Evolutionary conservation across 495 filamentous ascomycete genomes (phyloP).

Genomic region (Tuber magnatum): DNA sequence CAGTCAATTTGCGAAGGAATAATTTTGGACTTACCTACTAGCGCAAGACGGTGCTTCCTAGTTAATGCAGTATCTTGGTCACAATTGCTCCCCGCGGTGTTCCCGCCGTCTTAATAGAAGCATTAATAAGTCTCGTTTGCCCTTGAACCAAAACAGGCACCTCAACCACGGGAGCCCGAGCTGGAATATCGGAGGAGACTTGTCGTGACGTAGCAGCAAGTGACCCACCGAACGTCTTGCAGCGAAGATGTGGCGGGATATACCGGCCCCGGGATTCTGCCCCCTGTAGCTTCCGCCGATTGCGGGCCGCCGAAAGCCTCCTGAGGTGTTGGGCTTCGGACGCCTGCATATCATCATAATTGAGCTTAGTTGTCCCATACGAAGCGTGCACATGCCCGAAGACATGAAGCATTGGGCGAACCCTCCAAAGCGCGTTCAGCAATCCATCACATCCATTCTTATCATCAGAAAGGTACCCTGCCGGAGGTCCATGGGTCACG

Average conservation of each 20-base stretch:
- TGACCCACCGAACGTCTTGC: not conserved
- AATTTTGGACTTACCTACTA: too few species aligned
- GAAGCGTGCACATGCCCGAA: constrained; percentile 82
- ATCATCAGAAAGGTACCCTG: constrained; percentile 61
- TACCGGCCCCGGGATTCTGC: not conserved
- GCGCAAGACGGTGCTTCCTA: too few species aligned
- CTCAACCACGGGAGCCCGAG: not conserved
- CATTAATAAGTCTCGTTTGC: not conserved
- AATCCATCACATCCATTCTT: constrained; percentile 68
- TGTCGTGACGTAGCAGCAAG: not conserved
- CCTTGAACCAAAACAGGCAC: not conserved
- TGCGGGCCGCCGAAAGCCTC: not conserved
- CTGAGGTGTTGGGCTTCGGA: constrained; percentile 6
- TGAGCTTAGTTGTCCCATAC: constrained; percentile 52
- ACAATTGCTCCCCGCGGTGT: not conserved
- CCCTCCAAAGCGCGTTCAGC: constrained; percentile 66
- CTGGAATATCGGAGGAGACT: not conserved
- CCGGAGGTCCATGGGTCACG: constrained; percentile 71
- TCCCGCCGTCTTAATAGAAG: not conserved
- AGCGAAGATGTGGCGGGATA: not conserved
- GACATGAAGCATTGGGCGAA: constrained; percentile 71
- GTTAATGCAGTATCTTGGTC: not conserved
- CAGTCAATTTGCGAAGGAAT: too few species aligned
- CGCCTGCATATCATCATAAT: constrained; percentile 47
- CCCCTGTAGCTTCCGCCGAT: not conserved